A percentile compares a stretch with the other conserved stretches of the same genome.
phyloP scores from a whole-genome alignment of 768 basidiomycete genomes.

The Tylopilus felleus region DNA sequence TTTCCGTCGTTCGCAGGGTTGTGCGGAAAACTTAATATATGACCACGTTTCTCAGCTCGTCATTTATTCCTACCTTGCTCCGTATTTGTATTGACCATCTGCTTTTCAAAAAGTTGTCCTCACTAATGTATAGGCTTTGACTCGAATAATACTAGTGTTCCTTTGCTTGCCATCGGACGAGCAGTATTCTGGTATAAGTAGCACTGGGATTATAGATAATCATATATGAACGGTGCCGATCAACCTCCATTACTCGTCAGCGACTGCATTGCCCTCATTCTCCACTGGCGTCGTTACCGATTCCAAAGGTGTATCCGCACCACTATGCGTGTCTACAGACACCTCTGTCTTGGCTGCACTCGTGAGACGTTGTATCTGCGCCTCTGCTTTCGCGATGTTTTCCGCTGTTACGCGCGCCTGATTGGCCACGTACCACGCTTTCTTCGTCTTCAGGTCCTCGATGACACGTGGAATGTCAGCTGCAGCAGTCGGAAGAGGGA shows the following conservation, averaged over 20 bases:
- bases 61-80: constrained; percentile 40
- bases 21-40: constrained; percentile 33
- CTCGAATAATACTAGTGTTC: constrained; percentile 30
- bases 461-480: constrained; percentile 80
- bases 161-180: constrained; percentile 12
- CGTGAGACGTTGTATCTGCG: constrained; percentile 62
- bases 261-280: constrained; percentile 38
- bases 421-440: constrained; percentile 93
- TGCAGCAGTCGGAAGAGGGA: constrained; percentile 78
- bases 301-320: constrained; percentile 44
- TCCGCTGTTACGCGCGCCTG: constrained; percentile 76
- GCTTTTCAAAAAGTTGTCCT: constrained; percentile 34
- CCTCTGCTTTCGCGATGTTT: constrained; percentile 77
- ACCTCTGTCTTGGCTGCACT: constrained; percentile 37
- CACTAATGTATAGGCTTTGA: constrained; percentile 35
- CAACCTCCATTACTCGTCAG: constrained; percentile 28
- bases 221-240: constrained; percentile 11
- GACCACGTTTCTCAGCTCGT: constrained; percentile 27
- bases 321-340: constrained; percentile 36
- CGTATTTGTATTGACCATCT: constrained; percentile 35
- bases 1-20: constrained; percentile 24
- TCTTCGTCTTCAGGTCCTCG: constrained; percentile 90
- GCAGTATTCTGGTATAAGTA: constrained; percentile 18
- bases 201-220: constrained; percentile 17
- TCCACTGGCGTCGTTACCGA: constrained; percentile 41